These are phyloP conservation scores for Arctostaphylos glauca DNA, from an alignment of 148 eudicot genomes.

Conservation along the genomic window DNA sequence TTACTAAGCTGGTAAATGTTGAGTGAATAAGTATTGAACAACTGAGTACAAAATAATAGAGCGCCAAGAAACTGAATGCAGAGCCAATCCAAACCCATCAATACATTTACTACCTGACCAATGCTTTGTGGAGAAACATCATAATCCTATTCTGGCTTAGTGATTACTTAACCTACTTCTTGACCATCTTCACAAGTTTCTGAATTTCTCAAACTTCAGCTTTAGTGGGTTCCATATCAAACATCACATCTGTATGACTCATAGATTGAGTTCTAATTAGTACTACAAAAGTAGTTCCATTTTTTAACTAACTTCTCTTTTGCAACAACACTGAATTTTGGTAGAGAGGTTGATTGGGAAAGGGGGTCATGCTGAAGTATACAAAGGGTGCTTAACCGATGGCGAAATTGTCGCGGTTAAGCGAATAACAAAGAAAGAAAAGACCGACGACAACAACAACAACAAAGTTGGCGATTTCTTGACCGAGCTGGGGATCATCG, in stretches of 20 bases:
- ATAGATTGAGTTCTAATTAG: background rate
- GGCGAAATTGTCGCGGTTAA: conserved; percentile 32
- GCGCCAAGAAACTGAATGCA: too few relatives aligned
- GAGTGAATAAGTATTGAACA: too few relatives aligned
- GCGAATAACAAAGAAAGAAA: conserved; percentile 37
- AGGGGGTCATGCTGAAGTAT: conserved; percentile 78
- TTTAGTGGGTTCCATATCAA: background rate
- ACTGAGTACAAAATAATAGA: too few relatives aligned
- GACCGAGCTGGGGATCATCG: conserved; percentile 87
- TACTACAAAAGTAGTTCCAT: background rate
- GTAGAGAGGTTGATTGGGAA: conserved; percentile 64
- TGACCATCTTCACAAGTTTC: background rate
- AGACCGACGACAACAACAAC: conserved; percentile 45
- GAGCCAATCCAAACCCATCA: too few relatives aligned
- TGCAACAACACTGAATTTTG: conserved; percentile 3
- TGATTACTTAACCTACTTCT: background rate
- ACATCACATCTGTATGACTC: background rate
- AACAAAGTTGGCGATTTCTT: conserved; percentile 73
- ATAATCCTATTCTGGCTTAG: background rate
- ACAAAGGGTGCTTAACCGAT: conserved; percentile 53
- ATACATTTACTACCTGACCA: background rate
- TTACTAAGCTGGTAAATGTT: too few relatives aligned
- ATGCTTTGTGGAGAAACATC: background rate
- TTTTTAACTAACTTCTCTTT: background rate
- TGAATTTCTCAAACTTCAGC: background rate